Evolutionary conservation across 352 stramenopile species (phyloP), one percentile per base, ranked within the genome.

Genomic region (Globisporangium ultimum): DNA sequence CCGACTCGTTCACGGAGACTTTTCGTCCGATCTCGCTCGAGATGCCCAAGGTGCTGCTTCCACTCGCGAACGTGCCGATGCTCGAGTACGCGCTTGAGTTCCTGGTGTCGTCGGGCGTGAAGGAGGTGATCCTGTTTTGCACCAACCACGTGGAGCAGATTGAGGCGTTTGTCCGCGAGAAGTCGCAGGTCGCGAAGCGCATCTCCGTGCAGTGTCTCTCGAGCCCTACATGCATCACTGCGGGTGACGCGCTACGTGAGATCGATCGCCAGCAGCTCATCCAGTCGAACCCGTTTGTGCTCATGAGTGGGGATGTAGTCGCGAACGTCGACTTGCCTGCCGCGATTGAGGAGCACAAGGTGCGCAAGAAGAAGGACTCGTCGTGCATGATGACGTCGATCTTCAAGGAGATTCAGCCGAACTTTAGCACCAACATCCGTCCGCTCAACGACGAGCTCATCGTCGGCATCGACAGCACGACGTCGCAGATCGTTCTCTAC

Each of bases 71-170:
- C 78, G 89, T 98, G 14, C 87, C 95, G 0, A 91, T 99, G 74
- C 78, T 99, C 58, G 94, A 99, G 71, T 99, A 99, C 72, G 88
- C 94, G 49, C 85, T 99, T 45, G 97, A 99, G 74, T 98, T 98
- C 63, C 80, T 99, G 13, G 90, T 87, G 21, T 84, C 87, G 15
- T 88, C 92, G 18, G 96, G 95, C 60, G 95, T 99, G 3, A 74
- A 98, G 47, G 95, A 99, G 70, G 83, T 99, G 7, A 88, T 99
- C 64, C 75, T 99, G 17, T 96, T 99, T 53, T 98, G 78, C 71
- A 93, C 91, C 11, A 72, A 66, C 60, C 84, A 98, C 57, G 72
- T 81, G 0, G 91, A 98, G 28, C 60, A 82, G 53, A 70, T 99
- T 2, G 90, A 98, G 66, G 20, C 57, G 12, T 97, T 97, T 64